These are phyloP conservation scores for Serendipita sp. DNA, from an alignment of 768 basidiomycete genomes.

Conservation along the genomic window DNA sequence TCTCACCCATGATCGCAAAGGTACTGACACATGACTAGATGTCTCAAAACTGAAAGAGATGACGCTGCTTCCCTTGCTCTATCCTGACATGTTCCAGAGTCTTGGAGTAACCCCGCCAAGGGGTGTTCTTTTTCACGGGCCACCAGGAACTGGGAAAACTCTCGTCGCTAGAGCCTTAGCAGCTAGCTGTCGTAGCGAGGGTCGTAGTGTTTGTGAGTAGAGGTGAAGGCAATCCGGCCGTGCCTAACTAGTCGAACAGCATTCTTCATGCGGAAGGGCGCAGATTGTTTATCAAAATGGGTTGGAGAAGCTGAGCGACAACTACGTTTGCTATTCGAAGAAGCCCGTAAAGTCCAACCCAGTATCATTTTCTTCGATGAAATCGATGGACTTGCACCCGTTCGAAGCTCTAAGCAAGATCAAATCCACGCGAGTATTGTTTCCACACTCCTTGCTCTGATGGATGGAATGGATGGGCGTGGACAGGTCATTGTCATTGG, in stretches of 20 bases:
- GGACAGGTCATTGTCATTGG: constrained; percentile 95
- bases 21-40: constrained; percentile 30
- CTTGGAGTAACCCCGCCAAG: constrained; percentile 90
- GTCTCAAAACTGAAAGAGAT: constrained; percentile 96
- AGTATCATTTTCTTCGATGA: constrained; percentile 99
- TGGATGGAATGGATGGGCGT: constrained; percentile 99
- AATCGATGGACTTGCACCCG: constrained; percentile 95
- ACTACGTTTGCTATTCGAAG: constrained; percentile 85
- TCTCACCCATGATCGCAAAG: not conserved
- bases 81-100: constrained; percentile 91
- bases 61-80: constrained; percentile 87
- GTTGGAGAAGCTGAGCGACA: constrained; percentile 98
- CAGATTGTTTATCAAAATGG: constrained; percentile 96
- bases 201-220: constrained; percentile 66
- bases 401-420: constrained; percentile 95
- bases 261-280: constrained; percentile 99
- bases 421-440: constrained; percentile 98
- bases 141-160: constrained; percentile 97
- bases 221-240: not conserved
- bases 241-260: constrained; percentile 29
- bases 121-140: constrained; percentile 94
- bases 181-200: constrained; percentile 74
- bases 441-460: constrained; percentile 83
- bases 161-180: constrained; percentile 86
- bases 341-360: constrained; percentile 81